phyloP scores from a whole-genome alignment of 2,329 filamentous ascomycete genomes.

The Pseudogymnoascus pannorum region DNA sequence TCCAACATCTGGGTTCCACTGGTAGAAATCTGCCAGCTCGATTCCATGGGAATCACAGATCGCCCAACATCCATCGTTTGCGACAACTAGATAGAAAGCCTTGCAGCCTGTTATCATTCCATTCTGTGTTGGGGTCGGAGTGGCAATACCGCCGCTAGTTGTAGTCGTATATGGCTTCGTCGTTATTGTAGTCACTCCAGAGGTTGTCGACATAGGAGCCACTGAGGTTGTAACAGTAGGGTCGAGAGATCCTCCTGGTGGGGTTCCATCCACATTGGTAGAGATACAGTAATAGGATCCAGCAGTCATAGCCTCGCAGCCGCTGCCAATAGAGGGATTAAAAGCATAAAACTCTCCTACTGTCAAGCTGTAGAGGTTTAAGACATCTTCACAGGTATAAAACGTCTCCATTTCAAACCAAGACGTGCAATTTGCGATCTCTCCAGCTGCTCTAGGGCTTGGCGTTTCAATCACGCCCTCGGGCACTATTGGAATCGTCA shows the following conservation, averaged over 20 bases:
- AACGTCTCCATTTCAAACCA: not conserved
- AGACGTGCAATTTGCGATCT: not conserved
- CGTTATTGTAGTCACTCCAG: not conserved
- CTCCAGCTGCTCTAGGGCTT: not conserved
- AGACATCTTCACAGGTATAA: not conserved
- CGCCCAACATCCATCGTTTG: not conserved
- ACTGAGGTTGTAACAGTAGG: not conserved
- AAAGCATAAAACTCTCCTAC: not conserved
- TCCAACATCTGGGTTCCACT: constrained; percentile 7
- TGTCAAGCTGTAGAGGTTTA: not conserved
- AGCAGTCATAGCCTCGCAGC: not conserved
- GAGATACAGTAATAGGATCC: not conserved
- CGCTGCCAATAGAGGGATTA: not conserved
- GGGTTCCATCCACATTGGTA: not conserved
- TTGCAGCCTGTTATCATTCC: constrained; percentile 6
- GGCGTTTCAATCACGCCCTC: not conserved
- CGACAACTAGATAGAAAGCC: not conserved
- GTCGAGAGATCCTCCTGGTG: not conserved
- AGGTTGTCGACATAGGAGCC: not conserved
- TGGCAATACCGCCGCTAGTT: not conserved
- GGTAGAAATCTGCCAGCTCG: not conserved
- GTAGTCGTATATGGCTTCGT: not conserved
- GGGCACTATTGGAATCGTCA: not conserved
- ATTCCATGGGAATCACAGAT: not conserved
- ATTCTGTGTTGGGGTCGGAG: constrained; percentile 17